These are phyloP conservation scores for Lippia alba DNA, from an alignment of 305 asterid genomes.

Conservation along the genomic window DNA sequence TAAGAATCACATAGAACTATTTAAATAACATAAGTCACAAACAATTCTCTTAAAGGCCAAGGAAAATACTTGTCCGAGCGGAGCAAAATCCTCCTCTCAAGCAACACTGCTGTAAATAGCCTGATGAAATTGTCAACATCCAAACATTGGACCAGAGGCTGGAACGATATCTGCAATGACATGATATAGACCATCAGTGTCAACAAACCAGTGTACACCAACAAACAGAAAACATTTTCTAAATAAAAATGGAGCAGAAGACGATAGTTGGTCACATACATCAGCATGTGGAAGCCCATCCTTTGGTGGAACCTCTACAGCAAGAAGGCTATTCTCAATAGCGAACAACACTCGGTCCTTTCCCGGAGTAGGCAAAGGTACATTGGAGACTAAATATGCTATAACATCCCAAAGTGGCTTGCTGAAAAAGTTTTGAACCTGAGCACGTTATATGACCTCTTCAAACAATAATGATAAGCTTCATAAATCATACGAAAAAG, in stretches of 20 bases:
- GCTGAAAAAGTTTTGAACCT: slow-evolving; percentile 66
- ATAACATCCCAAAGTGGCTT: slow-evolving; percentile 92
- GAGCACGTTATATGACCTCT: slow-evolving; percentile 36
- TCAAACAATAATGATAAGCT: slow-evolving; percentile 29
- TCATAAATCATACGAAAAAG: slow-evolving; percentile 27
- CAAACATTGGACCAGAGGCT: slow-evolving; percentile 96
- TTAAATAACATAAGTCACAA: slow-evolving; percentile 21
- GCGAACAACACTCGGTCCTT: slow-evolving; percentile 86
- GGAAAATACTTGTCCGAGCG: slow-evolving; percentile 84
- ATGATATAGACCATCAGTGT: slow-evolving; percentile 36
- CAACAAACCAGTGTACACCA: slow-evolving; percentile 30
- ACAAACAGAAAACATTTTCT: slow-evolving; percentile 7
- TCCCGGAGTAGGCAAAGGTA: slow-evolving; percentile 96
- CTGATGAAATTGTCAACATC: slow-evolving; percentile 96
- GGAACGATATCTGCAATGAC: slow-evolving; percentile 87
- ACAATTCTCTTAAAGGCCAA: slow-evolving; percentile 29
- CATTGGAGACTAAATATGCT: slow-evolving; percentile 74
- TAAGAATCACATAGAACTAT: background rate
- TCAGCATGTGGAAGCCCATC: slow-evolving; percentile 97
- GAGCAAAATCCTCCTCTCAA: slow-evolving; percentile 93
- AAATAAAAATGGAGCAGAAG: slow-evolving; percentile 18
- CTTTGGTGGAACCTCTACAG: slow-evolving; percentile 91
- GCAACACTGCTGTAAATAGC: slow-evolving; percentile 88
- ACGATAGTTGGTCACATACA: slow-evolving; percentile 56
- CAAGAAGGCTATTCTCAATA: slow-evolving; percentile 83